phyloP scores from a whole-genome alignment of 2,329 filamentous ascomycete genomes.

The Cytospora chrysosperma region DNA sequence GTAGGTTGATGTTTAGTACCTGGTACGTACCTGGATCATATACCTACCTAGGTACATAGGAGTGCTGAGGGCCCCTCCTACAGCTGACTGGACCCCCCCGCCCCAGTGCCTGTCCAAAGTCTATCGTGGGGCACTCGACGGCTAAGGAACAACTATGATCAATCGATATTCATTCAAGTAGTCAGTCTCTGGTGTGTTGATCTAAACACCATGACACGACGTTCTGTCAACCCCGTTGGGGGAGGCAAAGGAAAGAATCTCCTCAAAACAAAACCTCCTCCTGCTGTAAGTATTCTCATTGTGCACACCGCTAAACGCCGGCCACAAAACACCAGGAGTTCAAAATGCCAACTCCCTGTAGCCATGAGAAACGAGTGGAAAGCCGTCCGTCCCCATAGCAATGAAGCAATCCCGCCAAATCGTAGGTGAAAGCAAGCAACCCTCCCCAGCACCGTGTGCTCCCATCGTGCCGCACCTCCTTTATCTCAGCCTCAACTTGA shows the following conservation, averaged over 20 bases:
- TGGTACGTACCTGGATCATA: no score
- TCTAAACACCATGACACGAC: neutral
- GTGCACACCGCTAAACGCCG: slow-evolving; percentile 7
- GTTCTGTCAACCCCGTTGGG: slow-evolving; percentile 5
- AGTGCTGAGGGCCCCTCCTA: neutral
- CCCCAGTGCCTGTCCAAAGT: neutral
- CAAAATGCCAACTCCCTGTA: neutral
- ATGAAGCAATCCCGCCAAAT: neutral
- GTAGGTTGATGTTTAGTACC: no score
- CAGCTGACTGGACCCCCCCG: neutral
- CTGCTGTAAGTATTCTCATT: no score
- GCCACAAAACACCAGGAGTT: neutral
- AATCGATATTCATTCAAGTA: slow-evolving; percentile 5
- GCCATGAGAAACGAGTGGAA: neutral
- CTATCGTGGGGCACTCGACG: neutral
- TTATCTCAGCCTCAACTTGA: neutral
- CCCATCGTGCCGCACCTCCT: neutral
- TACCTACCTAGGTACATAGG: no score
- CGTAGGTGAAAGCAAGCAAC: neutral
- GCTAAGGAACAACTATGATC: neutral
- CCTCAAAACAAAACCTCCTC: slow-evolving; percentile 1
- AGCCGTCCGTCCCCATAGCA: neutral
- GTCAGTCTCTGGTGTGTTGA: neutral
- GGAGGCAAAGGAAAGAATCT: neutral
- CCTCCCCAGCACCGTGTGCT: neutral